Percentiles rank a stretch among this genome's conserved stretches.
phyloP scores from a whole-genome alignment of 176 grass and related monocot species.

The Aegilops bicornis region DNA sequence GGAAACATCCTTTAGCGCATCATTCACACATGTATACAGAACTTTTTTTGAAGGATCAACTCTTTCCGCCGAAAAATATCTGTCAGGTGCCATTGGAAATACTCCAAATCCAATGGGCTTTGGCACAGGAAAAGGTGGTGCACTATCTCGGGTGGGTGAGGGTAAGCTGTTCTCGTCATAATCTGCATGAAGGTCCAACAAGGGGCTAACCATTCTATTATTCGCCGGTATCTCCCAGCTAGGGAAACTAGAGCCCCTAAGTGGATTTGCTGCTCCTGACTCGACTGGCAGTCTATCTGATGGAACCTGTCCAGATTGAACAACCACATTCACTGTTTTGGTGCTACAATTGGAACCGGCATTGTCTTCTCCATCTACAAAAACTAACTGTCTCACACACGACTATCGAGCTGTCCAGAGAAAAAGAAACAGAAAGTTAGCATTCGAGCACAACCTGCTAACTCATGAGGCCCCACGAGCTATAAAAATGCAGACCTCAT shows the following conservation, averaged over 20 bases:
- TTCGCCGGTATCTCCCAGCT: conserved; percentile 53
- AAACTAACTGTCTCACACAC: conserved; percentile 75
- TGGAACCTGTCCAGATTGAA: conserved; percentile 39
- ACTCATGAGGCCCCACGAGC: background rate
- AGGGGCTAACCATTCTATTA: conserved; percentile 61
- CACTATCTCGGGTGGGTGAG: conserved; percentile 70
- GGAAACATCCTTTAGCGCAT: conserved; percentile 88
- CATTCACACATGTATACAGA: conserved; percentile 55
- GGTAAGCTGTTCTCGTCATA: conserved; percentile 95
- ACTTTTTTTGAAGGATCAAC: conserved; percentile 22
- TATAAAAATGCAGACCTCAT: conserved; percentile 58
- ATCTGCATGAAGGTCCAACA: conserved; percentile 94
- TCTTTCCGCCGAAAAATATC: conserved; percentile 34
- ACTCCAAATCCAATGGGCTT: conserved; percentile 61
- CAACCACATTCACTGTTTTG: background rate
- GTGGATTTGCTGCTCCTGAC: conserved; percentile 44
- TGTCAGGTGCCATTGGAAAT: conserved; percentile 34
- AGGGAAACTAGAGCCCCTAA: conserved; percentile 30
- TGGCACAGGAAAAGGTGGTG: conserved; percentile 54
- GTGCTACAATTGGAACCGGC: conserved; percentile 4
- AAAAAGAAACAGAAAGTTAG: conserved; percentile 27
- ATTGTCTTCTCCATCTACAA: conserved; percentile 56
- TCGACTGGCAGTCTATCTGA: conserved; percentile 34
- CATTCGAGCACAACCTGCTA: background rate
- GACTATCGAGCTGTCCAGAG: conserved; percentile 67